Evolutionary conservation across 1,284 basidiomycete species (phyloP).

Genomic region (Naganishia cerealis): DNA sequence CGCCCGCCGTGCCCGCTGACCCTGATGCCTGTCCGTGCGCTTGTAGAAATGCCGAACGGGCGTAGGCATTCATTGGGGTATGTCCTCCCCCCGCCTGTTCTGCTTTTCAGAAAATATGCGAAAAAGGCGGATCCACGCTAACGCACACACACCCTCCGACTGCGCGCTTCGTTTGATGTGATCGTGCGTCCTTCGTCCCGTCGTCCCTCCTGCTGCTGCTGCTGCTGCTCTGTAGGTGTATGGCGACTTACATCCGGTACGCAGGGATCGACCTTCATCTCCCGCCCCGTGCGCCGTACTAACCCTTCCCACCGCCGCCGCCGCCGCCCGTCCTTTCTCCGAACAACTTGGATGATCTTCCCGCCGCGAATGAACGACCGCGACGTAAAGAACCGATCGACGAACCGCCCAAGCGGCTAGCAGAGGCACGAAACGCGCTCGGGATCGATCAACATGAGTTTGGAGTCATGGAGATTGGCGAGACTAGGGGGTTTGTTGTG

Average conservation of each 20-base stretch:
- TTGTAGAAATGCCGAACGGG: conserved; percentile 57
- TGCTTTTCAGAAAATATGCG: neutral
- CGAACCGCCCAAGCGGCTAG: conserved; percentile 63
- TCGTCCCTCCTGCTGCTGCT: no score
- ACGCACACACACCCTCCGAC: neutral
- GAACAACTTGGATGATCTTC: conserved; percentile 19
- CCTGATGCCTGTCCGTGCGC: neutral
- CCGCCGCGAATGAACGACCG: no score
- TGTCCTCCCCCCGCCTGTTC: conserved; percentile 29
- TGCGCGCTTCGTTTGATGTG: no score
- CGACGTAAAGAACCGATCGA: conserved; percentile 62
- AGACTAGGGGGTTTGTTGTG: conserved; percentile 52
- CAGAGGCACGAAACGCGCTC: conserved; percentile 58
- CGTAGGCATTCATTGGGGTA: conserved; percentile 70
- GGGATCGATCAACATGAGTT: conserved; percentile 61
- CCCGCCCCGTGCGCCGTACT: no score
- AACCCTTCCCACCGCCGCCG: neutral
- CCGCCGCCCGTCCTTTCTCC: neutral
- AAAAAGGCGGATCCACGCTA: neutral
- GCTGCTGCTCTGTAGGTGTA: conserved; percentile 35
- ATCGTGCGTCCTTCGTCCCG: neutral
- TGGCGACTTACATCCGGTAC: conserved; percentile 46
- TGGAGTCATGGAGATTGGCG: conserved; percentile 61
- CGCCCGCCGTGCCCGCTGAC: no score
- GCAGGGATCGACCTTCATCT: neutral